Conservation (phyloP, 1,139 yeast genomes). For the Hyphopichia buzzinii region DNA sequence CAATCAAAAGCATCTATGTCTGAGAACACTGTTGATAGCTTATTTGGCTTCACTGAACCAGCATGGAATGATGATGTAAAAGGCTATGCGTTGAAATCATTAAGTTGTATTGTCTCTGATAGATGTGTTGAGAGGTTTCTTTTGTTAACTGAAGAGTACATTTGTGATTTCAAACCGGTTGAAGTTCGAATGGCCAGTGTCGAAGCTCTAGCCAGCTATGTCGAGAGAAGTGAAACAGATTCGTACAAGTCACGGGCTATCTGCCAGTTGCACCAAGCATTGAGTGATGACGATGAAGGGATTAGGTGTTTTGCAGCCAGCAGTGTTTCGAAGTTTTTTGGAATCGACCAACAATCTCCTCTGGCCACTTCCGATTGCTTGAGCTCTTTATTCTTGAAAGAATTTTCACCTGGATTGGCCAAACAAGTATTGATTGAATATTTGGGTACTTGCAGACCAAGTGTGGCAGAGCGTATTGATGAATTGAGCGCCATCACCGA, state of each 20-base stretch:
- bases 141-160: slow-evolving; percentile 21
- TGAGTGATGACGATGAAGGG: slow-evolving; percentile 62
- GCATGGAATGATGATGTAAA: slow-evolving; percentile 42
- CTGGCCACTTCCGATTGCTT: neutral
- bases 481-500: slow-evolving; percentile 1
- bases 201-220: slow-evolving; percentile 1
- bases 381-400: neutral
- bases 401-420: neutral
- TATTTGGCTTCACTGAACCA: neutral
- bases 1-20: neutral
- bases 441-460: slow-evolving; percentile 4
- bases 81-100: slow-evolving; percentile 46
- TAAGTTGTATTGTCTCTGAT: slow-evolving; percentile 32
- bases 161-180: slow-evolving; percentile 43
- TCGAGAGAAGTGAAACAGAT: slow-evolving; percentile 5
- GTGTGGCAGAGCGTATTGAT: slow-evolving; percentile 2
- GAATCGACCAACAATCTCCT: slow-evolving; percentile 8
- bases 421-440: slow-evolving; percentile 4
- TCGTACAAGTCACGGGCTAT: slow-evolving; percentile 8
- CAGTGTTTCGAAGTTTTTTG: slow-evolving; percentile 24
- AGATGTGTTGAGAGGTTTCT: slow-evolving; percentile 23
- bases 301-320: slow-evolving; percentile 40
- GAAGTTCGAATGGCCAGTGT: slow-evolving; percentile 40
- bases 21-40: neutral
- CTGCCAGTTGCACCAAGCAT: slow-evolving; percentile 32